These are phyloP conservation scores for Strigomonas galati DNA, from an alignment of 208 protist species.

Conservation along the genomic window DNA sequence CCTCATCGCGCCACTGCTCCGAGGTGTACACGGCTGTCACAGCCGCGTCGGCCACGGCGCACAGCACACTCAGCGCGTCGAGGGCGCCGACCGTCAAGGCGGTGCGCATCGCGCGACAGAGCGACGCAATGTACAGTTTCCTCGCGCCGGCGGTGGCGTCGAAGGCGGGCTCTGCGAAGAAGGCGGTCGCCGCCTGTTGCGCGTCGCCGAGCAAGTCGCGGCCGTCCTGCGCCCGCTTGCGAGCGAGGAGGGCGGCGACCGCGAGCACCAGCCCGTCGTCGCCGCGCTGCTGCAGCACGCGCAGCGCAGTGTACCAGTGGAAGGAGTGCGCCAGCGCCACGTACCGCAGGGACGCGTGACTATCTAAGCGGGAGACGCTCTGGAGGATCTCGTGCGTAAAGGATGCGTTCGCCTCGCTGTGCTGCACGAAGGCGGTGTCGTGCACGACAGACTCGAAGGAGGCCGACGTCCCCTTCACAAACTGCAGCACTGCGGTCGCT, in stretches of 20 bases:
- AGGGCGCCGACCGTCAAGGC: conserved; percentile 60
- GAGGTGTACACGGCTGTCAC: conserved; percentile 38
- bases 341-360: conserved; percentile 40
- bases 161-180: conserved; percentile 8
- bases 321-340: conserved; percentile 50
- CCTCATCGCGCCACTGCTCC: conserved; percentile 3
- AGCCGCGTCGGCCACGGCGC: conserved; percentile 46
- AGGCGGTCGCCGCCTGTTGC: conserved; percentile 16
- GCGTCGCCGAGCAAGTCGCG: conserved; percentile 30
- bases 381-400: conserved; percentile 18
- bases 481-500: conserved; percentile 18
- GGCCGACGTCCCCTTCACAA: background rate
- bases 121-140: conserved; percentile 41
- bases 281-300: conserved; percentile 19
- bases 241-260: conserved; percentile 34
- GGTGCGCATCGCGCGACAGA: conserved; percentile 34
- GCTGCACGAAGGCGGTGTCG: conserved; percentile 25
- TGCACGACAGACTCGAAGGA: conserved; percentile 16
- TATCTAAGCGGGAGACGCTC: background rate
- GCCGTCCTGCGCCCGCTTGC: conserved; percentile 36
- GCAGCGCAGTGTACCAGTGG: conserved; percentile 61
- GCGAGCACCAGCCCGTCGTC: conserved; percentile 25
- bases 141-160: conserved; percentile 14
- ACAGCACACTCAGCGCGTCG: conserved; percentile 43
- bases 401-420: conserved; percentile 6